Evolutionary conservation across 164 flowering plant species (phyloP).

Genomic region (Chloranthus sessilifolius): DNA sequence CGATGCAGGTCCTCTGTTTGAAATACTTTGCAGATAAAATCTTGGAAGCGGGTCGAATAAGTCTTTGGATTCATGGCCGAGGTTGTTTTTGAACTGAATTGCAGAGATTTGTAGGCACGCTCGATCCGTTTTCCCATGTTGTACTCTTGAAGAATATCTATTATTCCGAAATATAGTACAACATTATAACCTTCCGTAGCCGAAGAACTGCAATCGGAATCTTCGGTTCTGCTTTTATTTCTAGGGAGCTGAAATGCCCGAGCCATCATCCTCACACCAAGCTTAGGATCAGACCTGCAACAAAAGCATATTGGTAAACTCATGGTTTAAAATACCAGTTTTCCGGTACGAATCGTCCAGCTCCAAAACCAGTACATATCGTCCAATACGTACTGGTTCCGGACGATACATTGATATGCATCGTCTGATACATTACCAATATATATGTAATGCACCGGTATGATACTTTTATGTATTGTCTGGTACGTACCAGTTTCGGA

Average conservation of each 20-base stretch:
- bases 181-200: conserved; percentile 20
- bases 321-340: too few species aligned
- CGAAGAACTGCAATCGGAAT: background rate
- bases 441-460: too few species aligned
- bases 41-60: conserved; percentile 27
- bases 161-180: conserved; percentile 30
- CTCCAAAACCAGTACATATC: too few species aligned
- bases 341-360: too few species aligned
- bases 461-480: too few species aligned
- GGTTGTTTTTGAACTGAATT: conserved; percentile 29
- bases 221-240: conserved; percentile 4
- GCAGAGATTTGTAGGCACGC: conserved; percentile 36
- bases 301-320: background rate
- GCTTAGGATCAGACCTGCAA: conserved; percentile 22
- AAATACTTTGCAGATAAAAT: conserved; percentile 26
- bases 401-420: too few species aligned
- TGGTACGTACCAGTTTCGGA: too few species aligned
- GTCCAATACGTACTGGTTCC: too few species aligned
- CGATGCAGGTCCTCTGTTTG: conserved; percentile 11
- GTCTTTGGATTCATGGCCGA: conserved; percentile 33
- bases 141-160: conserved; percentile 41
- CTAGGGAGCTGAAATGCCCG: conserved; percentile 17
- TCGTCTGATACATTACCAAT: too few species aligned
- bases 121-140: conserved; percentile 33
- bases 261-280: conserved; percentile 31